Base-by-base conservation (phyloP, 495 filamentous ascomycete species). In the Penicillium chermesinum region DNA sequence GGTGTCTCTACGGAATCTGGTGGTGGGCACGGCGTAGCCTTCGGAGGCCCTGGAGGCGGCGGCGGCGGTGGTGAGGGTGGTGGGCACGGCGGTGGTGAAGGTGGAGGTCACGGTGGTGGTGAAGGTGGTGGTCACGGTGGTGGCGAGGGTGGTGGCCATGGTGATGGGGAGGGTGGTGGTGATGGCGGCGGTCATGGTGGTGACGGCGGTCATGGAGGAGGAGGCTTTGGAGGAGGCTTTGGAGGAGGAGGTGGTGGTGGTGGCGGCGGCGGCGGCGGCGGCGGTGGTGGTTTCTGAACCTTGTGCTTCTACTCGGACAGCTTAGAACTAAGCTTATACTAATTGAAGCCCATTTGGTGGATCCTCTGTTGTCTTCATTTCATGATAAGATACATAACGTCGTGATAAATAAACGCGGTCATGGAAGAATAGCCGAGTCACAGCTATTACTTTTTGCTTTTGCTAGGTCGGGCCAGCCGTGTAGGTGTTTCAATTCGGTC, bases 401-500 rank as follows among this genome's bases (percentile, higher is more conserved):
- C 54, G 44, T 57, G 44, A 53, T 35, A 44, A 33, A 47, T 40
- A 33, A 27, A 20, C 41, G 41, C 42, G 20, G 14, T 44, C 48
- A 41, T 50, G 19, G 33, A 45, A 27, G 13, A 4, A 12, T 14
- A 42, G 22, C 33, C 21, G 37, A 7, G 34, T 46, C 43, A n/a
- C 22, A n/a, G 18, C 64, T 55, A 66, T 22, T 52, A 43, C 46
- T 70, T 72, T 48, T 63, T 72, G 21, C 58, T 59, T 50, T 67
- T 71, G 57, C 36, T 62, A n/a, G 46, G 49, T 30, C 55, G 56
- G 41, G 55, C 64, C 6, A 37, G 46, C 46, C 61, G 65, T 30
- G 49, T 22, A 9, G 79, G 78, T 46, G 60, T 76, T 12, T 85
- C 79, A 25, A 88, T 52, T 49, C 74, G 80, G 59, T 91, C 88